Conservation (phyloP, 2,329 filamentous ascomycete species). For the Pestalotiopsis sp. region DNA sequence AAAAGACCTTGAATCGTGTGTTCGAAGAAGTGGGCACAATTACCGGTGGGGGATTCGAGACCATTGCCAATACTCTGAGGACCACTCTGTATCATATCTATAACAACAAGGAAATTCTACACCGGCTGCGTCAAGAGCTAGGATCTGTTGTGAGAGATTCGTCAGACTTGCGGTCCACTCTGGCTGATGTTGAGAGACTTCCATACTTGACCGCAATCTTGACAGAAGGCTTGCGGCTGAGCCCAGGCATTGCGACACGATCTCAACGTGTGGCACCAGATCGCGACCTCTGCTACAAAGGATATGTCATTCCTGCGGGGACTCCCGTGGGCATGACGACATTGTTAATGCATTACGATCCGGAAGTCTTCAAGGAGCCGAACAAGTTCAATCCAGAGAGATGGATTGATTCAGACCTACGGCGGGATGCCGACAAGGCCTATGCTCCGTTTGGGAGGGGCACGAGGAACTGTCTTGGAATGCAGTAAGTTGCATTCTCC, state of each 20-base stretch:
- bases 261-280: slow-evolving; percentile 28
- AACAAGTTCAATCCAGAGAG: slow-evolving; percentile 12
- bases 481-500: not conserved
- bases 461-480: slow-evolving; percentile 12
- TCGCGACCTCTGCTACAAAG: slow-evolving; percentile 21
- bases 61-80: not conserved
- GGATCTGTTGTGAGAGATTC: not conserved
- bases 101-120: not conserved
- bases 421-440: not conserved
- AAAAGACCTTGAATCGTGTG: slow-evolving; percentile 1
- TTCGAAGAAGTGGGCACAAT: not conserved
- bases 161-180: not conserved
- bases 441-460: not conserved
- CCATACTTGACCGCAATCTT: not conserved
- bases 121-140: not conserved
- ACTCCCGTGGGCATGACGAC: slow-evolving; percentile 35
- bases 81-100: not conserved
- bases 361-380: slow-evolving; percentile 6
- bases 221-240: slow-evolving; percentile 20
- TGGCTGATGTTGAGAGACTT: not conserved
- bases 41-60: slow-evolving; percentile 2
- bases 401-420: slow-evolving; percentile 3
- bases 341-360: slow-evolving; percentile 15
- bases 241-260: slow-evolving; percentile 30
- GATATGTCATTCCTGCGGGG: slow-evolving; percentile 27